Percentiles rank a stretch among this genome's conserved stretches.
Conservation (phyloP, 768 basidiomycete genomes). For the Porpolomopsis calyptriformis region DNA sequence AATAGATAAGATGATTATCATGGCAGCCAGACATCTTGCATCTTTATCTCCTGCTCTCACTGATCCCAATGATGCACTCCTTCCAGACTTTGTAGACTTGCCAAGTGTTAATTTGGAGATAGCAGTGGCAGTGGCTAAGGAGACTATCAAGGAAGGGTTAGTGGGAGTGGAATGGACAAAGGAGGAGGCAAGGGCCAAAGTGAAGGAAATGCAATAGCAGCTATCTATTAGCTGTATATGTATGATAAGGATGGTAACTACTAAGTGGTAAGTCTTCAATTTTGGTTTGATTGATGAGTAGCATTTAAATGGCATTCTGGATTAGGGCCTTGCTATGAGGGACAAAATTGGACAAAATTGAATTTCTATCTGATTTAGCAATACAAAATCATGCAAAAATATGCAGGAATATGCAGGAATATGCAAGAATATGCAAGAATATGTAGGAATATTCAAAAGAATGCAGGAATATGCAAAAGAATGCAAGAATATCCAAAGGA, state of each 20-base stretch:
- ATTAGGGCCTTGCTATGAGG: too few species aligned
- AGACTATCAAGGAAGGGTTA: slow-evolving; percentile 63
- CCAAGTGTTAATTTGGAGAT: slow-evolving; percentile 69
- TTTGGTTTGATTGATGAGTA: too few species aligned
- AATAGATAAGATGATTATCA: slow-evolving; percentile 83
- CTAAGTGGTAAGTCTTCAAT: slow-evolving; percentile 13
- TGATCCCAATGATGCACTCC: slow-evolving; percentile 58
- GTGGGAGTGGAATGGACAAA: slow-evolving; percentile 51
- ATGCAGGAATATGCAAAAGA: too few species aligned
- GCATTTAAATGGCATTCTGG: too few species aligned
- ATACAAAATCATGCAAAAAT: too few species aligned
- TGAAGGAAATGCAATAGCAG: slow-evolving; percentile 45
- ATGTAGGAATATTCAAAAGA: too few species aligned
- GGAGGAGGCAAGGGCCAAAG: slow-evolving; percentile 43
- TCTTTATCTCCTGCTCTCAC: slow-evolving; percentile 63
- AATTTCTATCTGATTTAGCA: too few species aligned
- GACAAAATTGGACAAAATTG: too few species aligned
- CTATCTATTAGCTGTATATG: slow-evolving; percentile 51
- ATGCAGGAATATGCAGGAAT: too few species aligned
- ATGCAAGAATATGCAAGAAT: too few species aligned
- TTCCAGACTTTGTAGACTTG: slow-evolving; percentile 70
- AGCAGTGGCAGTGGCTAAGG: slow-evolving; percentile 68
- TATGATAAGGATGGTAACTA: slow-evolving; percentile 47
- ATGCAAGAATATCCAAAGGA: too few species aligned
- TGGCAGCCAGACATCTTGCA: slow-evolving; percentile 65